Conservation (phyloP, 176 grass and related monocot species). For the Avena atlantica region DNA sequence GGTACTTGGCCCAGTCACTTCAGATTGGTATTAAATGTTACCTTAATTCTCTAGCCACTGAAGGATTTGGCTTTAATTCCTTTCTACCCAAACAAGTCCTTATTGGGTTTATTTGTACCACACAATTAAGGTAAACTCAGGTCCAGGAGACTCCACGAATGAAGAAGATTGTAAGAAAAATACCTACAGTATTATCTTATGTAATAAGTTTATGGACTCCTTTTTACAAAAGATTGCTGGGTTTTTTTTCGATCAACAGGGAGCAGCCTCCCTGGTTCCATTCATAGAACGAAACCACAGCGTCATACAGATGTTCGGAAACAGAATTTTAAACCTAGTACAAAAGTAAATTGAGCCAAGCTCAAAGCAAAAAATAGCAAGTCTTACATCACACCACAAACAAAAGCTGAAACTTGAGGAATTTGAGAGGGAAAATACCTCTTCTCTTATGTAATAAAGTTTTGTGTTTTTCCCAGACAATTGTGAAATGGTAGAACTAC, state of each 20-base stretch:
- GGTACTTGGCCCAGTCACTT: background rate
- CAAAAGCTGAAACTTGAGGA: conserved; percentile 2
- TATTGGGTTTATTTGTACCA: background rate
- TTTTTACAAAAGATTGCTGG: background rate
- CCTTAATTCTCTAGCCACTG: background rate
- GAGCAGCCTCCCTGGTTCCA: background rate
- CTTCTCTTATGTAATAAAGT: conserved; percentile 1
- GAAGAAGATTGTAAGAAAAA: background rate
- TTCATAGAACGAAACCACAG: background rate
- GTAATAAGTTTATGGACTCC: background rate
- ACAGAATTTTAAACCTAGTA: background rate
- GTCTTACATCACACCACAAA: background rate
- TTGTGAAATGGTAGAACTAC: background rate
- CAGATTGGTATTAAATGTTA: background rate
- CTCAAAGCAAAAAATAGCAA: background rate
- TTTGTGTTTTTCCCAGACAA: background rate
- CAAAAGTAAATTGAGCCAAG: conserved; percentile 8
- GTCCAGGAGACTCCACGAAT: background rate
- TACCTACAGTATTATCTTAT: background rate
- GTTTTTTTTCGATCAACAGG: background rate
- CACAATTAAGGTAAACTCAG: conserved; percentile 7
- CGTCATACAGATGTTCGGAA: background rate
- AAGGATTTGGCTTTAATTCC: background rate
- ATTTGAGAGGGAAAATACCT: background rate
- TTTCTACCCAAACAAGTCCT: background rate